These are phyloP conservation scores for Serendipita sp. DNA, from an alignment of 768 basidiomycete species.

Conservation along the genomic window DNA sequence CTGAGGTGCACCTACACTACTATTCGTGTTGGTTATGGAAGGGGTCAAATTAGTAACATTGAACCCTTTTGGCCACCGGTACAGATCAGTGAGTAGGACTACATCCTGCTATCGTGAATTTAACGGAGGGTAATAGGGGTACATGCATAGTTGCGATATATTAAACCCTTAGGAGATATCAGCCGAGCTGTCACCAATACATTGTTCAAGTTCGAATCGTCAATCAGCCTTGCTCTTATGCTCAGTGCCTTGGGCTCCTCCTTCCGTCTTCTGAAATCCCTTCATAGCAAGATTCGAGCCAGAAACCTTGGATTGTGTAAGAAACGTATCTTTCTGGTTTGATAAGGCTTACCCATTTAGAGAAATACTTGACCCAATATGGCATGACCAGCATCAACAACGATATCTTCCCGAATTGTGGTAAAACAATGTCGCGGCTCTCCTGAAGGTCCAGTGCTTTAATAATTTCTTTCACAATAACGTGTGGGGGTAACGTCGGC, in stretches of 20 bases:
- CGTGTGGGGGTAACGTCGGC: conserved; percentile 56
- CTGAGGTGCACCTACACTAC: too few relatives aligned
- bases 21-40: too few relatives aligned
- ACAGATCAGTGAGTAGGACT: too few relatives aligned
- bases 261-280: not conserved
- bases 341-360: not conserved
- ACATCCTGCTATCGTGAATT: too few relatives aligned
- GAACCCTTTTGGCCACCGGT: too few relatives aligned
- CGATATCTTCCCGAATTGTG: conserved; percentile 17
- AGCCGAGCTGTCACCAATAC: too few relatives aligned
- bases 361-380: not conserved
- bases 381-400: not conserved
- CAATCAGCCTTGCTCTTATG: not conserved
- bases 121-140: too few relatives aligned
- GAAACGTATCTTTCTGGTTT: not conserved
- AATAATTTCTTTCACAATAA: conserved; percentile 69
- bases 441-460: conserved; percentile 67
- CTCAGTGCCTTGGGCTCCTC: not conserved
- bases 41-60: too few relatives aligned
- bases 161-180: too few relatives aligned
- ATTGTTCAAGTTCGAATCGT: not conserved
- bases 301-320: not conserved
- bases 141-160: too few relatives aligned
- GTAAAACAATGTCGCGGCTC: conserved; percentile 50
- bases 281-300: not conserved